Percentiles rank a stretch among this genome's conserved stretches.
Conservation (phyloP, 768 basidiomycete species). For the Macrolepiota dolichaula region DNA sequence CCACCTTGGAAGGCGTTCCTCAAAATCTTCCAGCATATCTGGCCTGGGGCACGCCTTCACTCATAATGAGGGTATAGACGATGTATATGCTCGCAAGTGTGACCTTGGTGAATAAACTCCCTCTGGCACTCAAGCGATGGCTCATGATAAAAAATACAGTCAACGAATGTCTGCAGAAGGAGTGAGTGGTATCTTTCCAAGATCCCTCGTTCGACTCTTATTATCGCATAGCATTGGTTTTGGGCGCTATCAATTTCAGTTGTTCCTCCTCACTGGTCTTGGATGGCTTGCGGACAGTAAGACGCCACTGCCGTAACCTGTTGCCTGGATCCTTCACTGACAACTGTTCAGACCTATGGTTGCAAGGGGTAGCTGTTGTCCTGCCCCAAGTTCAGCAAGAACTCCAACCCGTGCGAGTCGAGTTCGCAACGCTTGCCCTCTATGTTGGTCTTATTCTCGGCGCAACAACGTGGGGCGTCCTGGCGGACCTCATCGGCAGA, state of each 20-base stretch:
- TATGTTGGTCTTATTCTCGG: conserved; percentile 48
- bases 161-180: conserved; percentile 43
- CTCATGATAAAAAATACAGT: conserved; percentile 23
- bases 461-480: conserved; percentile 44
- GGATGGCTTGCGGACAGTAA: conserved; percentile 50
- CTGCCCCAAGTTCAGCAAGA: conserved; percentile 41
- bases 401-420: conserved; percentile 37
- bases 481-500: conserved; percentile 48
- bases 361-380: conserved; percentile 45
- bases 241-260: conserved; percentile 45
- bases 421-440: conserved; percentile 43
- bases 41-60: neutral
- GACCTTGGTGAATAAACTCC: neutral
- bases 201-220: neutral
- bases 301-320: conserved; percentile 10
- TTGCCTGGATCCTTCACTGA: neutral
- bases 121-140: neutral
- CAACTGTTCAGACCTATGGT: conserved; percentile 33
- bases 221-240: conserved; percentile 38
- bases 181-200: conserved; percentile 26
- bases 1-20: neutral
- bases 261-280: conserved; percentile 43
- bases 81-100: conserved; percentile 8
- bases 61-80: conserved; percentile 1
- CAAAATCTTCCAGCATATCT: neutral